Percentiles rank a stretch among this genome's conserved stretches.
Evolutionary conservation across 2,329 filamentous ascomycete genomes (phyloP).

Genomic region (Clarireedia sp.): DNA sequence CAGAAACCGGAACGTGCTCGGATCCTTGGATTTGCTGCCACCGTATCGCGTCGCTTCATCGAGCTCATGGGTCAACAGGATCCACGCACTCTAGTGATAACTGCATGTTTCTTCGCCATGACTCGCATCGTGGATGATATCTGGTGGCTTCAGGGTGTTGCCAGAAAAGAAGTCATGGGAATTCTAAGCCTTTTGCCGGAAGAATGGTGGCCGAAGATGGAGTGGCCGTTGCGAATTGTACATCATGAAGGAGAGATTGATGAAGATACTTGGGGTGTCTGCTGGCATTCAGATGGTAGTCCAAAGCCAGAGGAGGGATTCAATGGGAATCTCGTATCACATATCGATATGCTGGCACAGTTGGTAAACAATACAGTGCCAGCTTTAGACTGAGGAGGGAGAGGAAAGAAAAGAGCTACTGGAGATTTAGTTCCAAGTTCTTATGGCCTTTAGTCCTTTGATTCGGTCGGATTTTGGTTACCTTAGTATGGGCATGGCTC

Average conservation of each 20-base stretch:
- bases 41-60: slow-evolving; percentile 53
- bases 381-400: slow-evolving; percentile 18
- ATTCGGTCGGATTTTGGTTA: too few relatives aligned
- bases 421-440: background rate
- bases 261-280: slow-evolving; percentile 25
- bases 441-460: too few relatives aligned
- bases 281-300: slow-evolving; percentile 5
- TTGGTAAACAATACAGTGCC: slow-evolving; percentile 20
- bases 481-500: too few relatives aligned
- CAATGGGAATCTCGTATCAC: slow-evolving; percentile 13
- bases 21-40: slow-evolving; percentile 55
- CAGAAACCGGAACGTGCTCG: slow-evolving; percentile 50
- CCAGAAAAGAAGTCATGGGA: slow-evolving; percentile 56
- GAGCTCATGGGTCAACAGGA: slow-evolving; percentile 50
- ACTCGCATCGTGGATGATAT: slow-evolving; percentile 25
- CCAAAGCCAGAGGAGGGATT: slow-evolving; percentile 13
- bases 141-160: slow-evolving; percentile 66
- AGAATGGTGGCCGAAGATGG: slow-evolving; percentile 28
- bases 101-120: slow-evolving; percentile 27
- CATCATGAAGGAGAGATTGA: slow-evolving; percentile 25
- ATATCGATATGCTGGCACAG: slow-evolving; percentile 24
- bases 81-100: slow-evolving; percentile 30
- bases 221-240: slow-evolving; percentile 26
- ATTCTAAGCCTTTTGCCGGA: slow-evolving; percentile 24
- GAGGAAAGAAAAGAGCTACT: background rate